Evolutionary conservation across 2,329 filamentous ascomycete species (phyloP).

Genomic region (Neospermospora avenae): DNA sequence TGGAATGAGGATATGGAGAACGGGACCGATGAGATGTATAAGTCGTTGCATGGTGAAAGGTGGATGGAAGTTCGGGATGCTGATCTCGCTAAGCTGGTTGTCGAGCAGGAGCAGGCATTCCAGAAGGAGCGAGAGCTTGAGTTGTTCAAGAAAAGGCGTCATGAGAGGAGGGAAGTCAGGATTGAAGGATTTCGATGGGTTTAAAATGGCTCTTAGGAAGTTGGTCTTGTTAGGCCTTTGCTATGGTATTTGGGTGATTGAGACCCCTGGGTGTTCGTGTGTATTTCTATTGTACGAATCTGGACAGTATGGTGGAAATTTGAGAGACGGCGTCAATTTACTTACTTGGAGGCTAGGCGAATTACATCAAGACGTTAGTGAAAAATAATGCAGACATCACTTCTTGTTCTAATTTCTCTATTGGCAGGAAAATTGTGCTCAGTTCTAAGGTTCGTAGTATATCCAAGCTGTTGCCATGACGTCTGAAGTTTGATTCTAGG

Average conservation of each 20-base stretch:
- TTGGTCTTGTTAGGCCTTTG: not conserved
- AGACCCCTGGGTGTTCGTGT: not conserved
- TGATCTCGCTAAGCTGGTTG: conserved; percentile 17
- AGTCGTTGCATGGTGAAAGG: conserved; percentile 28
- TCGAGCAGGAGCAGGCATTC: conserved; percentile 18
- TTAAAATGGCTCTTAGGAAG: conserved; percentile 4
- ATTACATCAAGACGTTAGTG: not conserved
- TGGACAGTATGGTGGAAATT: not conserved
- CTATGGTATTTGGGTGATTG: not conserved
- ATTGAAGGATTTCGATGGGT: conserved; percentile 28
- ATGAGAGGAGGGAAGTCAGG: conserved; percentile 20
- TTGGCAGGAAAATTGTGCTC: too few species aligned
- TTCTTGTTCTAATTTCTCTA: too few species aligned
- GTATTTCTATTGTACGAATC: not conserved
- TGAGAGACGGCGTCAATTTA: not conserved
- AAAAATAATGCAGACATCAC: too few species aligned
- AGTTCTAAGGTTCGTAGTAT: too few species aligned
- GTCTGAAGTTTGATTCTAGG: too few species aligned
- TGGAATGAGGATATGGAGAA: conserved; percentile 27
- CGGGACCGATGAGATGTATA: conserved; percentile 31
- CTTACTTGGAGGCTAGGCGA: not conserved
- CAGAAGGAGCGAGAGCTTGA: conserved; percentile 17
- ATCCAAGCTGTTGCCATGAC: too few species aligned
- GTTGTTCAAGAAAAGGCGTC: conserved; percentile 14
- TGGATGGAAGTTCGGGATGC: conserved; percentile 26